phyloP scores from a whole-genome alignment of 2,329 filamentous ascomycete species.

The Botryotinia globosa region DNA sequence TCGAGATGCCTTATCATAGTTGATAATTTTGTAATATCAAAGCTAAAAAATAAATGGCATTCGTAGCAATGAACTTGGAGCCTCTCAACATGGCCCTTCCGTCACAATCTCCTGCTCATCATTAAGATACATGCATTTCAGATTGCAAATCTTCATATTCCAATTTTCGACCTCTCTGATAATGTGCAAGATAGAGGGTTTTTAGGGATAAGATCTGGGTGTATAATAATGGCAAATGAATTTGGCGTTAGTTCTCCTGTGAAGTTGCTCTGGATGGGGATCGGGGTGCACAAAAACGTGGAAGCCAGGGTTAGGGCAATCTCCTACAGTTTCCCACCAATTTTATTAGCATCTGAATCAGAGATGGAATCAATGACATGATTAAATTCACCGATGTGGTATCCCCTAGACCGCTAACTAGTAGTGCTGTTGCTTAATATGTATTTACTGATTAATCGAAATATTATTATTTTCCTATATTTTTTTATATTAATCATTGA shows the following conservation, averaged over 20 bases:
- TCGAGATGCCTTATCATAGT: background rate
- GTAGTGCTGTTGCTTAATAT: no score
- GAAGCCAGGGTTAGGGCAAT: background rate
- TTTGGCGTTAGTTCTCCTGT: background rate
- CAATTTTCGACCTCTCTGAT: background rate
- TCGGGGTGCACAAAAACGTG: background rate
- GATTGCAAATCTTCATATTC: background rate
- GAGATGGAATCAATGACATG: background rate
- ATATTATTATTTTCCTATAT: no score
- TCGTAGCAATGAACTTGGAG: background rate
- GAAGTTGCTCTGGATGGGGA: background rate
- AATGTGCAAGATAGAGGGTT: background rate
- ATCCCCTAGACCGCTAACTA: no score
- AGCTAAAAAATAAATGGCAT: background rate
- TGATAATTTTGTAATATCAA: background rate
- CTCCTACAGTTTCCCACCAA: background rate
- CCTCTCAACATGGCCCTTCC: background rate
- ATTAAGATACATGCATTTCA: background rate
- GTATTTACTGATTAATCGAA: no score
- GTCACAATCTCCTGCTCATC: background rate
- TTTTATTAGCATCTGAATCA: background rate
- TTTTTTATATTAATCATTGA: no score
- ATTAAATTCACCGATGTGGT: background rate
- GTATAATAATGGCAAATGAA: no score
- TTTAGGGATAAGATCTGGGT: background rate